These are phyloP conservation scores for Ustilago nuda DNA, from an alignment of 1,284 basidiomycete genomes.

Conservation along the genomic window DNA sequence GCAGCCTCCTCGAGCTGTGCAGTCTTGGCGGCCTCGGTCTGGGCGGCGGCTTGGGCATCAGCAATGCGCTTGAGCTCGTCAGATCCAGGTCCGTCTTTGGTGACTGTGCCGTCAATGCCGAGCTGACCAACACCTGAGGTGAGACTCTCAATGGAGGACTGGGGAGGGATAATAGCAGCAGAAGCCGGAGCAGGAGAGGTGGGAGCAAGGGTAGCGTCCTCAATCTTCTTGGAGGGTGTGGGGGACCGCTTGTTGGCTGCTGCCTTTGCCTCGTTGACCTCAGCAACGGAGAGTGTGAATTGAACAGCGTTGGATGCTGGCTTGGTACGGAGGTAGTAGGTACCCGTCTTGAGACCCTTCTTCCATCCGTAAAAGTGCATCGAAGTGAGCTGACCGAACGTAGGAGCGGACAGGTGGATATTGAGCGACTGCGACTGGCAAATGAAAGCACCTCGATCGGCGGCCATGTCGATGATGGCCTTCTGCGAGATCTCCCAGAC, in stretches of 20 bases:
- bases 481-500: conserved; percentile 99
- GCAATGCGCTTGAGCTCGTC: conserved; percentile 54
- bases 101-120: conserved; percentile 64
- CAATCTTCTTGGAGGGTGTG: conserved; percentile 19
- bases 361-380: conserved; percentile 99
- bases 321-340: conserved; percentile 87
- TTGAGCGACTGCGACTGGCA: conserved; percentile 88
- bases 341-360: conserved; percentile 94
- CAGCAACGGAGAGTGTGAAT: conserved; percentile 89
- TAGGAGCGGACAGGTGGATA: conserved; percentile 91
- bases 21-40: conserved; percentile 72
- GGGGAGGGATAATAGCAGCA: conserved; percentile 7
- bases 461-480: conserved; percentile 96
- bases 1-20: conserved; percentile 24
- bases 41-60: conserved; percentile 72
- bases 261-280: conserved; percentile 77
- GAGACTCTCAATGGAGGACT: conserved; percentile 15
- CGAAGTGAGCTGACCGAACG: conserved; percentile 83
- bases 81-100: conserved; percentile 60
- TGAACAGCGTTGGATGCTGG: conserved; percentile 96
- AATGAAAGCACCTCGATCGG: conserved; percentile 98
- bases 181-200: conserved; percentile 14
- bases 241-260: conserved; percentile 70
- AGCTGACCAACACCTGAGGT: conserved; percentile 59
- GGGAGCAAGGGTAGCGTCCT: conserved; percentile 13